Conservation (phyloP, 306 rosid genomes). For the Argentina anserina region DNA sequence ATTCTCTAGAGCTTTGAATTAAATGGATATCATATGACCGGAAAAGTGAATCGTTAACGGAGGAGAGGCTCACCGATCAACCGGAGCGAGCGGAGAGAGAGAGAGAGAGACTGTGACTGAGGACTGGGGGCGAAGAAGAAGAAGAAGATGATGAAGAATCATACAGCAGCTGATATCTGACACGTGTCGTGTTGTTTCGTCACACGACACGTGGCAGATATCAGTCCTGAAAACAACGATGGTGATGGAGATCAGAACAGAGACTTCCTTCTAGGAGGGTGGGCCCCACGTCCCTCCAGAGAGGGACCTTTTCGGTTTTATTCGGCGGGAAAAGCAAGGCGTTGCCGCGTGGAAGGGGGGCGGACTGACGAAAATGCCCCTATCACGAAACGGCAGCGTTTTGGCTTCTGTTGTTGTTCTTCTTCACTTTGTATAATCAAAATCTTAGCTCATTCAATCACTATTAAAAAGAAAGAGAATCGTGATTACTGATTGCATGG, state of each 20-base stretch:
- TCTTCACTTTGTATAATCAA: too few species aligned
- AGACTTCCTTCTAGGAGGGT: neutral
- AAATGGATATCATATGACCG: too few species aligned
- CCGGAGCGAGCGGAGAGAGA: neutral
- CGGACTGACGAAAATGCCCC: too few species aligned
- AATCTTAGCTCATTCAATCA: too few species aligned
- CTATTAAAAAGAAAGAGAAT: too few species aligned
- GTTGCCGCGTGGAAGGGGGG: neutral
- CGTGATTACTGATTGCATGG: too few species aligned
- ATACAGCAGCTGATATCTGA: neutral
- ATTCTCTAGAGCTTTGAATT: too few species aligned
- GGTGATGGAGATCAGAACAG: constrained; percentile 29
- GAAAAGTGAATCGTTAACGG: too few species aligned
- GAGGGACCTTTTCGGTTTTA: constrained; percentile 1
- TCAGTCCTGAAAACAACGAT: neutral
- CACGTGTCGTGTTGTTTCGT: constrained; percentile 41
- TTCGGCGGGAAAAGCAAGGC: constrained; percentile 12
- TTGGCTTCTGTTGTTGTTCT: too few species aligned
- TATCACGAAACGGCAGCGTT: neutral
- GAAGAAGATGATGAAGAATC: neutral
- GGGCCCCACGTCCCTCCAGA: constrained; percentile 41
- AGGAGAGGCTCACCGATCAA: too few species aligned
- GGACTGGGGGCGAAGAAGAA: neutral
- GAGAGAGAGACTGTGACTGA: neutral
- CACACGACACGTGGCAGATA: too few species aligned